These are phyloP conservation scores for Odonthalia washingtoniensis DNA, from an alignment of 31 red algal genomes.

Conservation along the genomic window DNA sequence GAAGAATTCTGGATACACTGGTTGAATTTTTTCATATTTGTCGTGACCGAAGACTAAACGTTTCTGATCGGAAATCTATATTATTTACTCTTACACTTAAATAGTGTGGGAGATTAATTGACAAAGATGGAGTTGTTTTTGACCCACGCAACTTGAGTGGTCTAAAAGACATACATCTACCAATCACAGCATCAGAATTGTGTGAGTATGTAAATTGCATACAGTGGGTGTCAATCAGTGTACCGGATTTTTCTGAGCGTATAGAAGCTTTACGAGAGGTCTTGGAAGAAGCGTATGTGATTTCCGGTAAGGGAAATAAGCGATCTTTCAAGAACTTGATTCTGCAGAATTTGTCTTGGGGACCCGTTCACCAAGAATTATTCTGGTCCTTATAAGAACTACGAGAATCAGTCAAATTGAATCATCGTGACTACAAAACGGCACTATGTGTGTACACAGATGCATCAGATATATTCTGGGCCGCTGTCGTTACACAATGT, in stretches of 20 bases:
- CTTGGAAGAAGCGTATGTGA: constrained; percentile 36
- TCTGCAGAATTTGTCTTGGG: constrained; percentile 15
- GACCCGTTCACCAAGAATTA: neutral
- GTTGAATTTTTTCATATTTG: constrained; percentile 16
- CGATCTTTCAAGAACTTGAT: neutral
- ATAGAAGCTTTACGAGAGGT: neutral
- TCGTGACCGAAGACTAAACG: neutral
- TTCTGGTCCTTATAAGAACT: constrained; percentile 15
- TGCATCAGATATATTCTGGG: constrained; percentile 44
- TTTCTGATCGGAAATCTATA: constrained; percentile 26
- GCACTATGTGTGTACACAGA: constrained; percentile 34
- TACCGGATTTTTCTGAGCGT: neutral
- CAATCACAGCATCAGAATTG: constrained; percentile 23
- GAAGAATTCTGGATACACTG: neutral
- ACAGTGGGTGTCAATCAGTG: constrained; percentile 33
- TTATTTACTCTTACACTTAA: constrained; percentile 1
- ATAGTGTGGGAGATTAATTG: constrained; percentile 37
- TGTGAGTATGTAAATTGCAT: constrained; percentile 40
- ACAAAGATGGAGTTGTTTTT: constrained; percentile 6
- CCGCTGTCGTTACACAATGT: constrained; percentile 33
- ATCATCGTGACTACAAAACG: neutral
- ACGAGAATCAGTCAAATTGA: neutral
- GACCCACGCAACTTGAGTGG: constrained; percentile 3
- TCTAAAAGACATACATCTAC: neutral
- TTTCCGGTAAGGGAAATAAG: neutral